Base-by-base conservation (phyloP, 306 rosid genomes). In the Lotus japonicus region DNA sequence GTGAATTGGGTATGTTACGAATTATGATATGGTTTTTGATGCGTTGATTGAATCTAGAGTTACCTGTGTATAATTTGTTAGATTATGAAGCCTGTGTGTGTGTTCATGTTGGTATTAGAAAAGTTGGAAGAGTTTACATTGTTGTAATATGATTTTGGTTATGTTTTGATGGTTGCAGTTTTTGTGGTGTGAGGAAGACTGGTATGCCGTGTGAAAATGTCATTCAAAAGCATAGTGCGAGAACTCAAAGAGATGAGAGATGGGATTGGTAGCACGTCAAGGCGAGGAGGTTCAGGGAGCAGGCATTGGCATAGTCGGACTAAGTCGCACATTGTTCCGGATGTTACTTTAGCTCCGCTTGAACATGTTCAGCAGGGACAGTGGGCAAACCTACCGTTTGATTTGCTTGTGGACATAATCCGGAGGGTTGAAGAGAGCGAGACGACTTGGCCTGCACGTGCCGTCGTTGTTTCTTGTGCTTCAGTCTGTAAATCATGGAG, bases 401-500 rank as follows among this genome's bases (percentile, higher is more conserved):
- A 89, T 35, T 75, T 92, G 82, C 95, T 92, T 35, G 68, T 83
- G 77, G 96, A 92, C 76, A 89, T 92, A 62, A 76, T 92, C 42
- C 77, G 71, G 70, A 85, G 98, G 77, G 84, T 92, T 6, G 98
- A 89, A 82, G 95, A 84, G 66, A 87, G 87, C 64, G 96, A 92
- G 73, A 70, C 85, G 13, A 44, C 81, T 26, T 92, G 98, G 98
- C 96, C 95, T 68, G 87, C 82, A 23, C 89, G 98, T 9, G 79
- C 80, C 2, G 84, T 71, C 0, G 82, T 92, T 18, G 81, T 87
- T 8, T 76, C 9, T 44, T 92, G 98, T 76, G 95, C 89, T 74
- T 89, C 96, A 0, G 98, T 92, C 58, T 89, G 98, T 68, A 87
- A 79, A 78, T 84, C 96, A 0, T 89, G 98, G 96, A 87, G 96